Evolutionary conservation across 1,284 basidiomycete species (phyloP).

Genomic region (Schizophyllum amplum): DNA sequence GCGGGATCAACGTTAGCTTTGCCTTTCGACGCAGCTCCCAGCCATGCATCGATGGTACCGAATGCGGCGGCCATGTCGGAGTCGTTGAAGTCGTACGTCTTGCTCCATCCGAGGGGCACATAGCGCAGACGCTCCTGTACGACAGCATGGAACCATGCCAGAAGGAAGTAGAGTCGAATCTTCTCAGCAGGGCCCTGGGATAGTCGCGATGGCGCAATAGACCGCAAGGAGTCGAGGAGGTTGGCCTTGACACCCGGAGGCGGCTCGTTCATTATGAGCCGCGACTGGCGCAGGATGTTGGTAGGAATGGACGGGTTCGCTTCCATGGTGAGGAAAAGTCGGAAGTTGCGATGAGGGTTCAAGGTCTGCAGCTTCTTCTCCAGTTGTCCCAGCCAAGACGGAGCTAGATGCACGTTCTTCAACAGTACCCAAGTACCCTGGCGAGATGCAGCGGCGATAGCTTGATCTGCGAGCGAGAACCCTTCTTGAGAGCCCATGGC

Average conservation of each 20-base stretch:
- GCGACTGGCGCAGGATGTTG: slow-evolving; percentile 91
- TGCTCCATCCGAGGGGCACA: slow-evolving; percentile 91
- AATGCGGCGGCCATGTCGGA: slow-evolving; percentile 94
- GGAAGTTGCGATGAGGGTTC: slow-evolving; percentile 83
- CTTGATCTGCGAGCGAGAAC: slow-evolving; percentile 90
- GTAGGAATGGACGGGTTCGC: slow-evolving; percentile 89
- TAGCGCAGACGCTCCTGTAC: slow-evolving; percentile 94
- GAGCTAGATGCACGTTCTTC: slow-evolving; percentile 94
- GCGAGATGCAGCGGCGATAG: slow-evolving; percentile 83
- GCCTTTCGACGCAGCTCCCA: slow-evolving; percentile 74
- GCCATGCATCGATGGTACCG: slow-evolving; percentile 86
- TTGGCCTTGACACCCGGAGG: slow-evolving; percentile 95
- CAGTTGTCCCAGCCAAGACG: slow-evolving; percentile 88
- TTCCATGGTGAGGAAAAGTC: slow-evolving; percentile 96
- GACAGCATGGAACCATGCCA: slow-evolving; percentile 98
- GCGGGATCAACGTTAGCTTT: slow-evolving; percentile 86
- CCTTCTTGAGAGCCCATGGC: slow-evolving; percentile 99
- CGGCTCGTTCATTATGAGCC: slow-evolving; percentile 96
- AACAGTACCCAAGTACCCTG: slow-evolving; percentile 92
- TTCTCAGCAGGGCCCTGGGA: slow-evolving; percentile 87
- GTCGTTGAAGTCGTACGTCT: slow-evolving; percentile 96
- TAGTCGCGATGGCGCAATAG: slow-evolving; percentile 63
- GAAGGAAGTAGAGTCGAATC: slow-evolving; percentile 82
- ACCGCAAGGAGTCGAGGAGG: slow-evolving; percentile 82
- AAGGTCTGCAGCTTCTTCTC: slow-evolving; percentile 96